phyloP scores from a whole-genome alignment of 2,329 filamentous ascomycete species.

The Verticillium tricorpus region DNA sequence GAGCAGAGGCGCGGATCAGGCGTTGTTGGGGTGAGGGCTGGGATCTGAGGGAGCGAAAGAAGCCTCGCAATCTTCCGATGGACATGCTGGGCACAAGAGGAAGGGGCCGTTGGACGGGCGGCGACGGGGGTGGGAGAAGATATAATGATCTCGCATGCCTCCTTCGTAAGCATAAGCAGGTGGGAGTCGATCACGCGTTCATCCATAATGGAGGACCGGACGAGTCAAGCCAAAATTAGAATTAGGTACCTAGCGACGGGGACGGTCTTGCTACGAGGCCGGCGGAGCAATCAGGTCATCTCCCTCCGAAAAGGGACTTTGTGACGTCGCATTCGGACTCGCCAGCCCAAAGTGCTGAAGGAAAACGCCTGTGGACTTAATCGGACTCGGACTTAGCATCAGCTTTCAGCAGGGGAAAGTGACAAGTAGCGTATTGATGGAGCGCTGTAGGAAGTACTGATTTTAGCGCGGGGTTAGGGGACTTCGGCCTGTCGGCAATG shows the following conservation, averaged over 20 bases:
- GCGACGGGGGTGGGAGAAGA: not conserved
- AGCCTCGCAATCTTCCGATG: slow-evolving; percentile 1
- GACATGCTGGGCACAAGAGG: not conserved
- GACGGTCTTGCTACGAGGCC: no score
- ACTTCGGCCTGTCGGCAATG: not conserved
- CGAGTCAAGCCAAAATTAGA: not conserved
- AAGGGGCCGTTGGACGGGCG: not conserved
- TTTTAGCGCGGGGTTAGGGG: not conserved
- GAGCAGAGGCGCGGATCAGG: slow-evolving; percentile 8
- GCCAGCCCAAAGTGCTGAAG: not conserved
- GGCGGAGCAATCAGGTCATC: not conserved
- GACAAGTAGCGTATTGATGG: not conserved
- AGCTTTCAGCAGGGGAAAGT: no score
- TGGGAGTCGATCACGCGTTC: not conserved
- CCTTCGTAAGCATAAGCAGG: not conserved
- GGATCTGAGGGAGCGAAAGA: slow-evolving; percentile 7
- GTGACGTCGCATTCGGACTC: not conserved
- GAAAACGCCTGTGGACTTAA: not conserved
- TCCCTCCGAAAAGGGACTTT: not conserved
- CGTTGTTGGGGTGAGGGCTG: slow-evolving; percentile 2
- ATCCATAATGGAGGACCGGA: not conserved
- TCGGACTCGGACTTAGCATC: not conserved
- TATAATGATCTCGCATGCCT: not conserved
- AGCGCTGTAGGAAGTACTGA: not conserved
- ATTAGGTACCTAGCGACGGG: not conserved